Evolutionary conservation across 768 basidiomycete species (phyloP).

Genomic region (Scleroderma citrinum): DNA sequence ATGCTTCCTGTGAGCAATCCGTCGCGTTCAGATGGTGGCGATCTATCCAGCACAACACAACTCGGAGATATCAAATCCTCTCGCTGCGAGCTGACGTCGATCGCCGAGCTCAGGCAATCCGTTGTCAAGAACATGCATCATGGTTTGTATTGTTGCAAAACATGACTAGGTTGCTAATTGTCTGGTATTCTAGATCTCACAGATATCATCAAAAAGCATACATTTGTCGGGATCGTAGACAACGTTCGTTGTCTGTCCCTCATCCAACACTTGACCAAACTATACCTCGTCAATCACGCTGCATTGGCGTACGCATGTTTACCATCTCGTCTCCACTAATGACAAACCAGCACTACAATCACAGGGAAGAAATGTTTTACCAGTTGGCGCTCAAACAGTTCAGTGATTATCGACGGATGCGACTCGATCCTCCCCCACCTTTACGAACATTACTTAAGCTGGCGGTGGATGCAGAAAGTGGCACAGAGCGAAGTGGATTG

Average conservation of each 20-base stretch:
- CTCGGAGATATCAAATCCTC: slow-evolving; percentile 65
- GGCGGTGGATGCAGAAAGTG: slow-evolving; percentile 67
- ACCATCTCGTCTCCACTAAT: background rate
- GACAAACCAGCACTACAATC: background rate
- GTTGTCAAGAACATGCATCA: slow-evolving; percentile 59
- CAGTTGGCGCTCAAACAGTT: slow-evolving; percentile 92
- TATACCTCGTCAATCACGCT: slow-evolving; percentile 87
- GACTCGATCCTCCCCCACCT: slow-evolving; percentile 77
- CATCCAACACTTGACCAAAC: slow-evolving; percentile 80
- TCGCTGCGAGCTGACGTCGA: slow-evolving; percentile 68
- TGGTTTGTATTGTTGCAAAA: slow-evolving; percentile 40
- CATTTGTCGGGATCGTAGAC: slow-evolving; percentile 91
- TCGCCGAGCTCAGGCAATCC: slow-evolving; percentile 56
- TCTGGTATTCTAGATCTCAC: slow-evolving; percentile 51
- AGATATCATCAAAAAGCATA: slow-evolving; percentile 81
- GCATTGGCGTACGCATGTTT: slow-evolving; percentile 62
- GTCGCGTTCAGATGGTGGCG: slow-evolving; percentile 32
- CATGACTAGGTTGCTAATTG: background rate
- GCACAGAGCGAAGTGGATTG: slow-evolving; percentile 43
- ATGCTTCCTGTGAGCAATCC: slow-evolving; percentile 78
- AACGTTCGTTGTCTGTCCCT: slow-evolving; percentile 65
- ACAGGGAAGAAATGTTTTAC: slow-evolving; percentile 91
- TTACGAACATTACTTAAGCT: slow-evolving; percentile 67
- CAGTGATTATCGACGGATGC: slow-evolving; percentile 69
- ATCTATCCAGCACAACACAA: slow-evolving; percentile 20